These are phyloP conservation scores for Phylloporus sp. DNA, from an alignment of 768 basidiomycete genomes.

Conservation along the genomic window DNA sequence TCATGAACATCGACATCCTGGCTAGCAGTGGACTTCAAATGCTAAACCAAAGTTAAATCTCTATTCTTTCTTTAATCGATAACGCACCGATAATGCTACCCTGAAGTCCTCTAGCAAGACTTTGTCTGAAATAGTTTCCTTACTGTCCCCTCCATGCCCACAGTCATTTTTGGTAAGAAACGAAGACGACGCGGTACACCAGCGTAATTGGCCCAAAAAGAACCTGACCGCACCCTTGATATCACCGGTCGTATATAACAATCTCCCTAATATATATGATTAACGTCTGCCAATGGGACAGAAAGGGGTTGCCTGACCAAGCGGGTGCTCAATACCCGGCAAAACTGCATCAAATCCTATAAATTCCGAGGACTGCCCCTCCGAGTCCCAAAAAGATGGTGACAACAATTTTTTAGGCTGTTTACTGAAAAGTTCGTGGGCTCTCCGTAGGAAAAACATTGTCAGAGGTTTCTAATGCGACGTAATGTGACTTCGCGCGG, in stretches of 20 bases:
- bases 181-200: slow-evolving; percentile 29
- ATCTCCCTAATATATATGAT: slow-evolving; percentile 50
- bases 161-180: slow-evolving; percentile 14
- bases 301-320: slow-evolving; percentile 43
- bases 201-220: slow-evolving; percentile 69
- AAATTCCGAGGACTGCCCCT: slow-evolving; percentile 40
- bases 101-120: slow-evolving; percentile 84
- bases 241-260: slow-evolving; percentile 90
- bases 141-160: slow-evolving; percentile 21
- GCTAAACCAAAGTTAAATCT: slow-evolving; percentile 40
- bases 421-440: slow-evolving; percentile 56
- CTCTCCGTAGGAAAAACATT: slow-evolving; percentile 71
- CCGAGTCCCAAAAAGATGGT: slow-evolving; percentile 77
- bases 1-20: slow-evolving; percentile 38
- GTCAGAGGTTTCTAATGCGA: slow-evolving; percentile 71
- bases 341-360: slow-evolving; percentile 58
- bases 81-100: slow-evolving; percentile 72
- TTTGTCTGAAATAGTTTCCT: slow-evolving; percentile 48
- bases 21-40: slow-evolving; percentile 59
- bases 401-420: slow-evolving; percentile 57
- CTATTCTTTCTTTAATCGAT: not conserved
- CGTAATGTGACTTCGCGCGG: not conserved
- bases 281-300: slow-evolving; percentile 7
- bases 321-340: slow-evolving; percentile 72
- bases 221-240: slow-evolving; percentile 67